phyloP scores from a whole-genome alignment of 2,329 filamentous ascomycete genomes.

The Phyllosticta capitalensis region DNA sequence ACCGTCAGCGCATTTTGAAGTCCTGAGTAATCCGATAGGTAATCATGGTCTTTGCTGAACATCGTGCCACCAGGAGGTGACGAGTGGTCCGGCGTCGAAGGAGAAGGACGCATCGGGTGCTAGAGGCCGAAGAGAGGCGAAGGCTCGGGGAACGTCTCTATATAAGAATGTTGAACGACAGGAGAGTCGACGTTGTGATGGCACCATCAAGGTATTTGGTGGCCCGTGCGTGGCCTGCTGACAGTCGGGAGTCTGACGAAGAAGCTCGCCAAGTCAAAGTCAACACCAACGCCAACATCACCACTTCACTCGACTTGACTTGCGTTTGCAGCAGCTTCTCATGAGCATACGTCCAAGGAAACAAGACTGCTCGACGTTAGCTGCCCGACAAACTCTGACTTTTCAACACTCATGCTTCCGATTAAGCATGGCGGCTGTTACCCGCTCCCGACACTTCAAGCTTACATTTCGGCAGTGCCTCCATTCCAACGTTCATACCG shows the following conservation, averaged over 20 bases:
- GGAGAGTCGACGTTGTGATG: neutral
- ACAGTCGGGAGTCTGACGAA: neutral
- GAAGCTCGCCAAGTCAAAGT: neutral
- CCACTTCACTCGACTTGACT: too few relatives aligned
- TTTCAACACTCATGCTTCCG: neutral
- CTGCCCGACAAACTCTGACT: neutral
- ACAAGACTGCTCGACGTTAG: too few relatives aligned
- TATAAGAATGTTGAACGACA: neutral
- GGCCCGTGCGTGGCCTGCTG: neutral
- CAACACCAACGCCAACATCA: neutral
- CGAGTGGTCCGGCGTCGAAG: neutral
- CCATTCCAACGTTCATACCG: too few relatives aligned
- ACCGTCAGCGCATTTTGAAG: neutral
- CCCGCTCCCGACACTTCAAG: neutral
- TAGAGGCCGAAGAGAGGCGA: neutral
- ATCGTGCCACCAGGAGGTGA: neutral
- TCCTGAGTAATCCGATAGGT: neutral
- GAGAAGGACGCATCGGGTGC: neutral
- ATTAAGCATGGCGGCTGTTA: neutral
- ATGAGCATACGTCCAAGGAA: too few relatives aligned
- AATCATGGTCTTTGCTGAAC: neutral
- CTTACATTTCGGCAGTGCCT: neutral
- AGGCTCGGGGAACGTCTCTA: neutral
- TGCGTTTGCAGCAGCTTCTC: too few relatives aligned
- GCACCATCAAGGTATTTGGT: neutral